Base-by-base conservation (phyloP, 257 asterid genomes). In the Craterostigma plantagineum region DNA sequence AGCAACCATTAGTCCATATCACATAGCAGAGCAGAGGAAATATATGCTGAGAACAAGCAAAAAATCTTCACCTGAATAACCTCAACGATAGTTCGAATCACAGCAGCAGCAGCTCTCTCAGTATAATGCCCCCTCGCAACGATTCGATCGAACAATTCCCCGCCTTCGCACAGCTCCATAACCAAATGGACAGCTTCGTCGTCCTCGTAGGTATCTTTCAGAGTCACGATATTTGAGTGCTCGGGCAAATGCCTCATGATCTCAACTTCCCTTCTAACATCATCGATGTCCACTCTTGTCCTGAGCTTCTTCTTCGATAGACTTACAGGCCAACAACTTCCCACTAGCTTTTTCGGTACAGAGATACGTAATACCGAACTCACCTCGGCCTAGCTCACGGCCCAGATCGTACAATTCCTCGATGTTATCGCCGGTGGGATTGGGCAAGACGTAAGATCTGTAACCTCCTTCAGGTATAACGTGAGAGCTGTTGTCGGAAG, bases 121-220 rank as follows among this genome's bases (percentile, higher is more conserved):
- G 79, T 70, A 33, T 70, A 74, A 63, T 74, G 79, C 34, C 83
- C 79, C 33, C 76, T 51, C 3, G 76, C 45, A 61, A 74, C 73
- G 57, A 74, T 74, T 59, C 83, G 44, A 43, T 74, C 83, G 41
- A 74, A 74, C 68, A 74, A 41, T 36, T 73, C 83, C 33, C 78
- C 83, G 0, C 83, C 83, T 53, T 69, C 83, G 45, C 83, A 73
- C 66, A 73, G 27, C 68, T 73, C 83, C 78, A 73, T 73, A 51
- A 66, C 83, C 37, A 73, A 52, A 45, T 73, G 83, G 2, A 73
- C 83, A 0, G 68, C 83, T 41, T 62, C 46, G 41, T 63, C 70
- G 56, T 73, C 83, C 33, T 73, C 83, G 42, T 69, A 73, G 4
- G 78, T 60, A 41, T 66, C 83, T 63, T 61, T 73, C 73, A 73